Base-by-base conservation (phyloP, 1,139 yeast genomes). In the Sugiyamaella novakii region DNA sequence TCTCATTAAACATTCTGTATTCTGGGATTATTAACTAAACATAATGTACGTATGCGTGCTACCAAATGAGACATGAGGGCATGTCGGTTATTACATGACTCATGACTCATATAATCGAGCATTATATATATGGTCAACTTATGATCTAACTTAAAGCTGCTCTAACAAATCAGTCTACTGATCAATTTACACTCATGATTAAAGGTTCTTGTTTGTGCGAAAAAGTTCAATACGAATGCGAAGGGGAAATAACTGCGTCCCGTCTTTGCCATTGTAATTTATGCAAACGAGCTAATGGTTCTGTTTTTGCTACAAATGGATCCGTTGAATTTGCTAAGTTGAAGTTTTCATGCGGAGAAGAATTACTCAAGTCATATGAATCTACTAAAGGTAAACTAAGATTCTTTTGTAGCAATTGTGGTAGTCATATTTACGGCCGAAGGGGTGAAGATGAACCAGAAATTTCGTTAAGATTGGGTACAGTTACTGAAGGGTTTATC, bases 231-330 rank as follows among this genome's bases (percentile, higher is more conserved):
- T 46, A 39, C 25, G 41, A 39, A 29, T 46, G 38, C 22, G 43
- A 39, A 11, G 49, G 45, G 17, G 45, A 39, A n/a, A 15, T 46
- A 2, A 30, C 18, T 17, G 41, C 24, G 24, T 21, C 39, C 3
- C 44, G 25, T 10, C 15, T 46, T 3, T 46, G 49, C 28, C 49
- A 46, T 25, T 46, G 49, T 21, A 38, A 18, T 25, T 35, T 24
- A 12, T 46, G 49, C 24, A 46, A 46, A 33, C 33, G 29, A 5
- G 49, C 49, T 27, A 41, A 40, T 27, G 49, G 49, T 2, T 33
- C 49, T 5, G 25, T 31, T 1, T 39, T 46, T 12, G 49, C 49
- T 1, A 30, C 27, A 6, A 46, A 46, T 40, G 43, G 28, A 1
- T 36, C 41, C 2, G 21, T 34, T 19, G 37, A 46, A 10, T n/a